Base-by-base conservation (phyloP, 1,284 basidiomycete genomes). In the Volvariella surrecta region DNA sequence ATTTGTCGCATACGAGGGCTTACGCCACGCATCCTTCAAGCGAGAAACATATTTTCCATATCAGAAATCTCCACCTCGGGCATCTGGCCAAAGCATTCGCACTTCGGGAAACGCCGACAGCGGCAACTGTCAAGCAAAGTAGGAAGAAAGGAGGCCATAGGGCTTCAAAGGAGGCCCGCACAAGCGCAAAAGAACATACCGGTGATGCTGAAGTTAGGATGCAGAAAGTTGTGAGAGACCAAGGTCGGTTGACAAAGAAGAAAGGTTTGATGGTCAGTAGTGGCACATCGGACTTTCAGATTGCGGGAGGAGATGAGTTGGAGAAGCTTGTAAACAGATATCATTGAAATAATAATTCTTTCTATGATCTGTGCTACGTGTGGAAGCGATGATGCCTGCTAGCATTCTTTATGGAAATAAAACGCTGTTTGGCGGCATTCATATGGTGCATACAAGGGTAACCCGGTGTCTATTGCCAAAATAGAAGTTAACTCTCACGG, bases 61-160 rank as follows among this genome's bases (percentile, higher is more conserved):
- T 97, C 44, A 85, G 89, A 24, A 79, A 92, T 53, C 71, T 99
- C 7, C 96, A 99, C 59, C 76, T 97, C 32, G 96, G 96, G 1
- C 96, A 99, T 68, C 65, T 99, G 17, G 95, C 96, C 31, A 99
- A 99, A 63, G 80, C 92, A 0, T 99, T 99, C 58, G 93, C 91
- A 0, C 72, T 99, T 42, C 83, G 96, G 30, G 95, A 98, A 49
- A 89, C 95, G 1, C 96, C 96, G 0, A 85, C 75, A 21, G 64
- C 78, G 1, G 71, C 67, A 16, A 59, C 60, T 4, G 54, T 60
- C 46, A 42, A n/a, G 52, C 45, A 3, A 49, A 48, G 35, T 48
- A 55, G 21, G 43, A 37, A 45, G 40, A 30, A 52, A 38, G 41
- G 32, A 45, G 45, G 19, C 30, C 17, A 20, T 45, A 46, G n/a